These are phyloP conservation scores for Coprinopsis cinerea DNA, from an alignment of 768 basidiomycete species.

Conservation along the genomic window DNA sequence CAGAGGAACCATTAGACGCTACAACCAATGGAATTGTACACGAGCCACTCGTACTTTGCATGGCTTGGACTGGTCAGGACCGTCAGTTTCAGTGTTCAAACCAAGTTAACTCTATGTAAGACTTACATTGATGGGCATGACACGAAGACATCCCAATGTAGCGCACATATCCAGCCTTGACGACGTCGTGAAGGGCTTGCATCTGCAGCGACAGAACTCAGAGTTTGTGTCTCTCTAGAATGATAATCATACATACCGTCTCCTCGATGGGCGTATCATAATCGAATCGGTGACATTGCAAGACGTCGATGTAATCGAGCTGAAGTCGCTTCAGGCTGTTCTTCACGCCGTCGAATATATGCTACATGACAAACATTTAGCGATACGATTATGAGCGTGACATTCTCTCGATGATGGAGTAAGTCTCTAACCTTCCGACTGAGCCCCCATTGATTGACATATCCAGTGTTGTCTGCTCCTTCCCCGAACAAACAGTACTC, in stretches of 20 bases:
- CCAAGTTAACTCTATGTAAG: not conserved
- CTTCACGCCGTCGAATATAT: constrained; percentile 68
- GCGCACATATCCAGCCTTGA: constrained; percentile 55
- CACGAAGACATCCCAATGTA: constrained; percentile 58
- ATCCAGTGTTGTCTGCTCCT: constrained; percentile 36
- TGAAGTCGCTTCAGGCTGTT: constrained; percentile 60
- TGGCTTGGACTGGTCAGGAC: constrained; percentile 36
- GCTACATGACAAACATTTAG: constrained; percentile 30
- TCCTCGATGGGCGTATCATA: constrained; percentile 53
- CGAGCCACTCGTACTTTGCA: constrained; percentile 42
- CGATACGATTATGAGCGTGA: constrained; percentile 5
- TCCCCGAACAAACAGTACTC: constrained; percentile 8
- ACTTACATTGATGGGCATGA: constrained; percentile 48
- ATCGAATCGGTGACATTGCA: constrained; percentile 68
- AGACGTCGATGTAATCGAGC: constrained; percentile 69
- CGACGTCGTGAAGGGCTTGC: constrained; percentile 67
- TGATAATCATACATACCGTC: constrained; percentile 26
- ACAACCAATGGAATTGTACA: not conserved
- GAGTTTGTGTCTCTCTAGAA: not conserved
- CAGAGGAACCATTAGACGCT: not conserved
- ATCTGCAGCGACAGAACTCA: constrained; percentile 33
- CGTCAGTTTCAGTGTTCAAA: not conserved
- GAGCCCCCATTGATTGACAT: constrained; percentile 48
- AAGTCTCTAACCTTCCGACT: constrained; percentile 25
- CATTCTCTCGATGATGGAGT: not conserved